Evolutionary conservation across 768 basidiomycete genomes (phyloP).

Genomic region (Lentinula lateritia): DNA sequence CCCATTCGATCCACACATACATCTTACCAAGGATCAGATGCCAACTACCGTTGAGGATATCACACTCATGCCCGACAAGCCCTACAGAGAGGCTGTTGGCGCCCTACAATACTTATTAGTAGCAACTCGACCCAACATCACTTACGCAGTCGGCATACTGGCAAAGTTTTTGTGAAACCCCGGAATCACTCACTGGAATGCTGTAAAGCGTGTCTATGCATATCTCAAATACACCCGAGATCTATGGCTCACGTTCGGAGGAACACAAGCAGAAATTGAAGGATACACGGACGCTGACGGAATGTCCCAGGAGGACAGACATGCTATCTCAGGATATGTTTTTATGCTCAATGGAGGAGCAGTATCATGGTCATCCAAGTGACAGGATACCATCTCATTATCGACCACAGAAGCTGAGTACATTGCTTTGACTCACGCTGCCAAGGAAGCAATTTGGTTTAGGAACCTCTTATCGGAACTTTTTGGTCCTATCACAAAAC

Average conservation of each 20-base stretch:
- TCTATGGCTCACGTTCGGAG: constrained; percentile 13
- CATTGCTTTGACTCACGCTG: constrained; percentile 23
- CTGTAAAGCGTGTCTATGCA: constrained; percentile 23
- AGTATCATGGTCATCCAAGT: too few relatives aligned
- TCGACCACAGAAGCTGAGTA: too few relatives aligned
- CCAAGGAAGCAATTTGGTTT: constrained; percentile 21
- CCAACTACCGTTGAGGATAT: too few relatives aligned
- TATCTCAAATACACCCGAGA: constrained; percentile 27
- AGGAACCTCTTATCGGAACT: constrained; percentile 18
- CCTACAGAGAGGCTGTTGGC: not conserved
- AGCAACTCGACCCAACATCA: not conserved
- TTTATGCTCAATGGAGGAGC: too few relatives aligned
- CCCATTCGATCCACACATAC: too few relatives aligned
- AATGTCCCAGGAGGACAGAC: too few relatives aligned
- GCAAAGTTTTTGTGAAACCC: not conserved
- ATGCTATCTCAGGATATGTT: too few relatives aligned
- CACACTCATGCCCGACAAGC: not conserved
- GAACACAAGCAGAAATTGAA: not conserved
- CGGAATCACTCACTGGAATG: not conserved
- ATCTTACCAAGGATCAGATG: too few relatives aligned
- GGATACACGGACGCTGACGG: constrained; percentile 26
- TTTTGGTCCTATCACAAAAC: not conserved
- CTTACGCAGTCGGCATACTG: not conserved
- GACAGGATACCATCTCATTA: constrained; percentile 11
- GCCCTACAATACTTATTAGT: not conserved